Conservation (phyloP, 2,329 filamentous ascomycete genomes). For the Phoma sp. region DNA sequence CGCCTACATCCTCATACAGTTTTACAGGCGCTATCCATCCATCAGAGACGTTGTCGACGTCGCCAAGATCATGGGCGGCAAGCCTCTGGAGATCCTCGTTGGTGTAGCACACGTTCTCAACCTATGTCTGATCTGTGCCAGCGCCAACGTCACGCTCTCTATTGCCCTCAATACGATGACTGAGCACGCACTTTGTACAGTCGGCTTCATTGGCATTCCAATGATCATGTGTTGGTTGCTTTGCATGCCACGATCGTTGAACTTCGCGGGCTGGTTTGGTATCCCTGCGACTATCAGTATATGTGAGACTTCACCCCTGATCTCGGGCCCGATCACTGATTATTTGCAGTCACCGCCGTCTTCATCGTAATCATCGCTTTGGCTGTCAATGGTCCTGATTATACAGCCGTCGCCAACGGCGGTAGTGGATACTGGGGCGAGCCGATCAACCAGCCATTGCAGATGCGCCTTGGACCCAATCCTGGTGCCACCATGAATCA, state of each 20-base stretch:
- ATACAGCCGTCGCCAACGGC: constrained; percentile 3
- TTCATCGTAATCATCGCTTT: constrained; percentile 7
- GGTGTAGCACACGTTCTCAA: constrained; percentile 9
- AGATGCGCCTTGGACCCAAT: constrained; percentile 13
- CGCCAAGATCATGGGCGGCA: constrained; percentile 9
- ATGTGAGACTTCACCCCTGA: constrained; percentile 2
- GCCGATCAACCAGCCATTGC: constrained; percentile 5
- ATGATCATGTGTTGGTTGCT: constrained; percentile 23
- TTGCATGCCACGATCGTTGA: constrained; percentile 21
- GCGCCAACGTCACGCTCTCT: constrained; percentile 48
- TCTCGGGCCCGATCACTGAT: not conserved
- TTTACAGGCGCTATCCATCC: constrained; percentile 6
- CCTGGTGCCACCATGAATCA: constrained; percentile 9
- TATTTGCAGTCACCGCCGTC: constrained; percentile 46
- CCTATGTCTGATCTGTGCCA: constrained; percentile 10
- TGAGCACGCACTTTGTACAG: constrained; percentile 63
- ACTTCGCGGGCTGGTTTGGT: constrained; percentile 17
- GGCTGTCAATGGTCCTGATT: constrained; percentile 10
- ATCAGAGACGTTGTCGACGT: constrained; percentile 9
- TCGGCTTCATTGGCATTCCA: constrained; percentile 59
- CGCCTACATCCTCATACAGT: constrained; percentile 8
- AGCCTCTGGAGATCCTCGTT: constrained; percentile 7
- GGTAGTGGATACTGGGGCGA: constrained; percentile 11
- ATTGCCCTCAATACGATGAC: constrained; percentile 38
- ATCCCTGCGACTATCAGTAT: constrained; percentile 12